Evolutionary conservation across 106 monocot genomes (phyloP).

Genomic region (Agapanthus africanus): DNA sequence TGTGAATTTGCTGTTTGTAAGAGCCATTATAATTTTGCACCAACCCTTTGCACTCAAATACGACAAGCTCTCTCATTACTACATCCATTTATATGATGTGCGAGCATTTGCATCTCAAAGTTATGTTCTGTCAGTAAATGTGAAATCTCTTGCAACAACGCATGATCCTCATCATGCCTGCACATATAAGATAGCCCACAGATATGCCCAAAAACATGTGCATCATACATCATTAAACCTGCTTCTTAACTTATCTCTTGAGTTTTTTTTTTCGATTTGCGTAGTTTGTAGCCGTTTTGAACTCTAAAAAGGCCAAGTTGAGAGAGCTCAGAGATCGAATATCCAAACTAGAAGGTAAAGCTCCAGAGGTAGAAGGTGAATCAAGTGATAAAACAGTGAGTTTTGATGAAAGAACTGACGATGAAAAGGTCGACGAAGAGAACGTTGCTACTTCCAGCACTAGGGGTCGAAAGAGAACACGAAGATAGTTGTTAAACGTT

Average conservation of each 20-base stretch:
- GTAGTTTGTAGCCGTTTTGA: constrained; percentile 77
- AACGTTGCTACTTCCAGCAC: constrained; percentile 14
- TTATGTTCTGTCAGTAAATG: too few species aligned
- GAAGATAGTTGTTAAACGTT: constrained; percentile 8
- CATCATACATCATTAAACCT: neutral
- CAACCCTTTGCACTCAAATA: too few species aligned
- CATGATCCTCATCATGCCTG: too few species aligned
- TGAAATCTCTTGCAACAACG: neutral
- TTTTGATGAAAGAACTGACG: constrained; percentile 42
- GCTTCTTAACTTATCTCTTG: too few species aligned
- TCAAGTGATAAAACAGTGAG: constrained; percentile 57
- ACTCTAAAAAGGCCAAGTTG: constrained; percentile 86
- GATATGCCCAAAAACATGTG: neutral
- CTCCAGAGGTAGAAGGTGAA: constrained; percentile 31
- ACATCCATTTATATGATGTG: too few species aligned
- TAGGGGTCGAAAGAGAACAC: constrained; percentile 28
- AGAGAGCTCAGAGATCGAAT: constrained; percentile 64
- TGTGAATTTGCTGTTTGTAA: too few species aligned
- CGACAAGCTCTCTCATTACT: too few species aligned
- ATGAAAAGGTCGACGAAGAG: constrained; percentile 32
- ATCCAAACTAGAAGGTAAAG: constrained; percentile 44
- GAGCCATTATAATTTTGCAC: too few species aligned
- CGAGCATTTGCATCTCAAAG: too few species aligned
- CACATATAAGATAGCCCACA: neutral
- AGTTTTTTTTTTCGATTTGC: too few species aligned